Base-by-base conservation (phyloP, 352 stramenopile genomes). In the Aphanomyces invadans region DNA sequence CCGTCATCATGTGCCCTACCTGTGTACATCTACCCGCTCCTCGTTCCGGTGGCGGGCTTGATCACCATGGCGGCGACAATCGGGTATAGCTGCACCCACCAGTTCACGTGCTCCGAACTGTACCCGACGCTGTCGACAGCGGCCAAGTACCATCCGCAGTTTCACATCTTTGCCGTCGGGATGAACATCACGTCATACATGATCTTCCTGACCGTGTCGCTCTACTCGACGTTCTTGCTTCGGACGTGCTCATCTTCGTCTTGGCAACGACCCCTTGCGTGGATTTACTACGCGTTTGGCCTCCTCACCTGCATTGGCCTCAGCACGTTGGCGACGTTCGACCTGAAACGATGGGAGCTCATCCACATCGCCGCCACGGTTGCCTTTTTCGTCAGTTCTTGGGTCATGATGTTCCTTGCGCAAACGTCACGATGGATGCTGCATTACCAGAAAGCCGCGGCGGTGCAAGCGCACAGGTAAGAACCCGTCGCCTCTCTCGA, bases 51-150 rank as follows among this genome's bases (percentile, higher is more conserved):
- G 31, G 82, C 72, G 0, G 86, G 86, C 36, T 76, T 93, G 60
- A 68, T 70, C 23, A 92, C 86, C 23, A 92, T 95, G 80, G 56
- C 89, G 12, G 28, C 69, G 15, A 93, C 85, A 12, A 85, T 91
- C 54, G 59, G 75, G 0, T 69, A 92, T 53, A 86, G 84, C 25
- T 95, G 86, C 62, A 56, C 56, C 0, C 71, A 80, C 49, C 83
- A 93, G 55, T 95, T 92, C 65, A 77, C 79, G 51, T 95, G 86
- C 67, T 73, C 79, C 0, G 72, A 77, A 25, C 69, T 87, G 32
- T 93, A 84, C 72, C 86, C 86, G 28, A 95, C 86, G 55, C 74
- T 95, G 15, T 95, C 86, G 60, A 92, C 91, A 62, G 84, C 86
- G 5, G 86, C 86, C 28, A 87, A 81, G 25, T 92, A 90, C 71